phyloP scores from a whole-genome alignment of 116 monocot species.

The Zostera marina region DNA sequence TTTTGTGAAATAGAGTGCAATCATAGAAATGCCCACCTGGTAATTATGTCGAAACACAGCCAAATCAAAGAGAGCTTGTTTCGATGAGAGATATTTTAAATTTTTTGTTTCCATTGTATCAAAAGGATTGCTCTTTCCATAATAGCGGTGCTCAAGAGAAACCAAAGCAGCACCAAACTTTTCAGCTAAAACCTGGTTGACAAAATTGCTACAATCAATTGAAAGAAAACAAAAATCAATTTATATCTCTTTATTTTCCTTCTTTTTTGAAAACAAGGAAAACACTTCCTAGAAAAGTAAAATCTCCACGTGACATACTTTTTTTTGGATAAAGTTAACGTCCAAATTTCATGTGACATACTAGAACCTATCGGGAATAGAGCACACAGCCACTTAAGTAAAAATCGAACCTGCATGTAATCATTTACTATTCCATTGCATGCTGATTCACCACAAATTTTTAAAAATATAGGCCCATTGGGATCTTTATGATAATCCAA shows the following conservation, averaged over 20 bases:
- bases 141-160: slow-evolving; percentile 92
- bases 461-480: slow-evolving; percentile 66
- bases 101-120: slow-evolving; percentile 46
- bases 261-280: no score
- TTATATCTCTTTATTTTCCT: no score
- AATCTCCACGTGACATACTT: no score
- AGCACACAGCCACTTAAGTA: no score
- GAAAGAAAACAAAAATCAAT: no score
- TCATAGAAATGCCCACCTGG: slow-evolving; percentile 32
- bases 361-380: no score
- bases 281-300: no score
- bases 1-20: no score
- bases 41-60: slow-evolving; percentile 90
- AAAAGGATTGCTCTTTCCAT: slow-evolving; percentile 90
- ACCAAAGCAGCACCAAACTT: slow-evolving; percentile 88
- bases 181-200: slow-evolving; percentile 68
- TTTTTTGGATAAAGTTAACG: no score
- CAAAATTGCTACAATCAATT: slow-evolving; percentile 1
- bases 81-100: slow-evolving; percentile 75
- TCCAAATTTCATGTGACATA: no score
- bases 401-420: slow-evolving; percentile 45
- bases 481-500: slow-evolving; percentile 53
- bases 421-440: slow-evolving; percentile 71
- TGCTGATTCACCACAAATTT: slow-evolving; percentile 81
- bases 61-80: slow-evolving; percentile 92